Base-by-base conservation (phyloP, 441 rosid genomes). In the Brassica balearica region DNA sequence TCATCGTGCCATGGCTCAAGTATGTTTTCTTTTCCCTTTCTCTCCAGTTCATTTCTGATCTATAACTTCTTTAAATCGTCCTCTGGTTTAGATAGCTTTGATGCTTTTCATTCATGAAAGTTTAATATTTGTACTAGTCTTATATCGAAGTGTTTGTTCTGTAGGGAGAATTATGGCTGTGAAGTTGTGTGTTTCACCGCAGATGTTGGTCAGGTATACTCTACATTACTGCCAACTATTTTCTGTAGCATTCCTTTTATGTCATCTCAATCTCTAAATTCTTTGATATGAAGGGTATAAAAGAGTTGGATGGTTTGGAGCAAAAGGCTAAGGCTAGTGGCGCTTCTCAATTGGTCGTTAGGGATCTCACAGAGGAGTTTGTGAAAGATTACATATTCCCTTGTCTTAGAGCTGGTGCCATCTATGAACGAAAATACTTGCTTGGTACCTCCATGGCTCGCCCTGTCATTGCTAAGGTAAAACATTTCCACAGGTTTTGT, bases 161-260 rank as follows among this genome's bases (percentile, higher is more conserved):
- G 23, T 82, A 95, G 98, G 87, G 97, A 93, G 85, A 95, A 92
- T 65, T 93, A 95, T 82, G 96, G 96, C 14, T 95, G 98, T 74
- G 98, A 95, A 86, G 99, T 95, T 83, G 99, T 95, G 70, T 95
- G 99, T 84, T 95, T 95, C 86, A 93, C 99, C 20, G 98, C 97
- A 3, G 97, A 95, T 81, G 99, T 95, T 86, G 98, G 99, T 64
- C 99, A 95, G 85, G 99, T 41, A 34, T 92, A 88, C 75, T 83
- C 78, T 59, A 65, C 34, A 71, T 3, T 11, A 48, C 7, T 38
- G 36, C 32, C 66, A 56, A 53, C 10, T 43, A n/a, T 6, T 38
- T 48, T 7, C 2, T 61, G 38, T 69, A 69, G 22, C 25, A 15
- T 66, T n/a, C 20, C 6, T 1, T 12, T 58, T 71, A 51, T 51